phyloP scores from a whole-genome alignment of 345 rosid species.

The Eucalyptus virginea region DNA sequence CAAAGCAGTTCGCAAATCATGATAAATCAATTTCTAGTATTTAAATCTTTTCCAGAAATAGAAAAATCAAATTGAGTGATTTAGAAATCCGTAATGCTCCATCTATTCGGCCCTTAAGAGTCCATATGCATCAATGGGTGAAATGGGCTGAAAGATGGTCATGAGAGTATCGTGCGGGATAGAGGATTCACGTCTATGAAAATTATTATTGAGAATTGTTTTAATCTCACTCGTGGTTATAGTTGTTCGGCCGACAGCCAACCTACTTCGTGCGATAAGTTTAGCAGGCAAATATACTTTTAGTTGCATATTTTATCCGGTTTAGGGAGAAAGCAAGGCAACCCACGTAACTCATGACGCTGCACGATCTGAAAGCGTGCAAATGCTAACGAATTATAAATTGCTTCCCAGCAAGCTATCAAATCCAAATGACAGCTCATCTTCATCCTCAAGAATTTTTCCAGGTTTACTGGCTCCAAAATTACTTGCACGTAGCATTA shows the following conservation, averaged over 20 bases:
- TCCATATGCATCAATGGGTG: neutral
- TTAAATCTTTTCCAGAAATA: too few relatives aligned
- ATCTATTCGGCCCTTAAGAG: neutral
- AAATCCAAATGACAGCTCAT: neutral
- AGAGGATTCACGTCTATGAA: neutral
- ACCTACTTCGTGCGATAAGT: neutral
- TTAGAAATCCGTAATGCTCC: neutral
- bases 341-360: neutral
- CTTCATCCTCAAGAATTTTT: neutral
- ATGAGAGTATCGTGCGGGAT: neutral
- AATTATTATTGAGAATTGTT: neutral
- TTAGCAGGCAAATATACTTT: neutral
- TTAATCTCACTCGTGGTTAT: neutral
- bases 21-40: too few relatives aligned
- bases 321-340: neutral
- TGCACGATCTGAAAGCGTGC: neutral
- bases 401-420: neutral
- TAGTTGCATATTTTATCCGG: neutral
- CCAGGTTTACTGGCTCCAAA: neutral
- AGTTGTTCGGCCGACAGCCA: neutral
- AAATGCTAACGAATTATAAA: neutral
- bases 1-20: too few relatives aligned
- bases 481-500: neutral
- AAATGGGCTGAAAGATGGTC: neutral
- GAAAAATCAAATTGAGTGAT: too few relatives aligned